Evolutionary conservation across 164 flowering plant species (phyloP).

Genomic region (Annona cherimola): DNA sequence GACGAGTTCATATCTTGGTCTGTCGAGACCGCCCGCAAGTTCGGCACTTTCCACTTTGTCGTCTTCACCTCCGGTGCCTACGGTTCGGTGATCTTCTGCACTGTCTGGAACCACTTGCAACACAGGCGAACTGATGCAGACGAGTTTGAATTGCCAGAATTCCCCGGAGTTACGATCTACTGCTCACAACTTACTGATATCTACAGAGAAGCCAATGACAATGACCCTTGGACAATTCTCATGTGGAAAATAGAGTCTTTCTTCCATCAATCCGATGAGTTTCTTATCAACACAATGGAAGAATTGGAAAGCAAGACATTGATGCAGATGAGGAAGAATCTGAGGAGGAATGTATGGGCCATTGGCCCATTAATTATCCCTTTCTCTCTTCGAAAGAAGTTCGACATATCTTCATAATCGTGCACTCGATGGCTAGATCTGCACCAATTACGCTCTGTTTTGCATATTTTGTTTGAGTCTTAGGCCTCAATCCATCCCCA

Average conservation of each 20-base stretch:
- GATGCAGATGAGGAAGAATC: background rate
- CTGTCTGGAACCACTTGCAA: constrained; percentile 16
- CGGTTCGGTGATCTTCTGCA: constrained; percentile 12
- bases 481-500: constrained; percentile 10
- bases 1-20: constrained; percentile 22
- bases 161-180: constrained; percentile 7
- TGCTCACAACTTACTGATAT: constrained; percentile 2
- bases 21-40: constrained; percentile 12
- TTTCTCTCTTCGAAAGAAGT: constrained; percentile 1
- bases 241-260: background rate
- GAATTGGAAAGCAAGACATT: constrained; percentile 15
- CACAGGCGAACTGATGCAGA: constrained; percentile 12
- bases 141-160: constrained; percentile 13
- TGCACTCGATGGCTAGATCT: constrained; percentile 20
- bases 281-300: constrained; percentile 23
- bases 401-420: background rate
- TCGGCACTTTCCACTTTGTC: constrained; percentile 15
- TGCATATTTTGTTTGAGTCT: constrained; percentile 22
- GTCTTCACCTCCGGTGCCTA: constrained; percentile 13
- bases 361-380: constrained; percentile 20
- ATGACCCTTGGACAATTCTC: constrained; percentile 1
- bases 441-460: constrained; percentile 14
- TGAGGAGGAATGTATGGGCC: constrained; percentile 12
- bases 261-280: constrained; percentile 20
- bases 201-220: background rate